Evolutionary conservation across 2,329 filamentous ascomycete genomes (phyloP).

Genomic region (Talaromyces sp.): DNA sequence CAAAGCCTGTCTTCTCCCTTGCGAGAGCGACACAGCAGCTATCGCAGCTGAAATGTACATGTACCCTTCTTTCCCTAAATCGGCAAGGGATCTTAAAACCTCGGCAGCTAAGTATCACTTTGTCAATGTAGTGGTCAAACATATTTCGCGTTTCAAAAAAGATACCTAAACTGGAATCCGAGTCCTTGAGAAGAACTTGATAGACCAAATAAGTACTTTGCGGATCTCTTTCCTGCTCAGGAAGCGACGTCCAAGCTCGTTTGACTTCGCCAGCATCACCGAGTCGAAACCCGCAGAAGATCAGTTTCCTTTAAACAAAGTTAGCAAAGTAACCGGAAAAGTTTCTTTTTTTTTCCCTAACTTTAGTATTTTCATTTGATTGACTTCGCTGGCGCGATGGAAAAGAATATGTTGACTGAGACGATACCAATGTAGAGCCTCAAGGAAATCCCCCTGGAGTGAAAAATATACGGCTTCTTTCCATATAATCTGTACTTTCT

Average conservation of each 20-base stretch:
- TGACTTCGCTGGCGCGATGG: slow-evolving; percentile 57
- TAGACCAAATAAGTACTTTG: slow-evolving; percentile 71
- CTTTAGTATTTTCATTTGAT: slow-evolving; percentile 65
- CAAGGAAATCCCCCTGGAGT: slow-evolving; percentile 46
- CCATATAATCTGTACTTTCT: slow-evolving; percentile 65
- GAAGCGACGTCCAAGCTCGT: slow-evolving; percentile 56
- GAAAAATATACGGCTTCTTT: slow-evolving; percentile 63
- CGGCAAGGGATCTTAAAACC: not conserved
- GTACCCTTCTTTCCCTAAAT: slow-evolving; percentile 3
- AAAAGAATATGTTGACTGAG: slow-evolving; percentile 65
- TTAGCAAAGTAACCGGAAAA: not conserved
- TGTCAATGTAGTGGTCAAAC: not conserved
- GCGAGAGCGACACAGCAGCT: slow-evolving; percentile 2
- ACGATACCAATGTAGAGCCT: slow-evolving; percentile 65
- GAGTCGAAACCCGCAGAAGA: slow-evolving; percentile 61
- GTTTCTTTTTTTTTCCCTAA: slow-evolving; percentile 21
- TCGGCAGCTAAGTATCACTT: not conserved
- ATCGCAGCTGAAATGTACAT: slow-evolving; percentile 5
- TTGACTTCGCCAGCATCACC: slow-evolving; percentile 46
- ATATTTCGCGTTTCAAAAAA: not conserved
- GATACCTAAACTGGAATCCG: not conserved
- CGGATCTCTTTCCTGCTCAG: slow-evolving; percentile 53
- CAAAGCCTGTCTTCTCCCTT: slow-evolving; percentile 1
- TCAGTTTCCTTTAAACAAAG: slow-evolving; percentile 56
- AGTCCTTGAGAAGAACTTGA: slow-evolving; percentile 55